Evolutionary conservation across 192 early-diverging fungal species (phyloP).

Genomic region (Mortierella hygrophila): DNA sequence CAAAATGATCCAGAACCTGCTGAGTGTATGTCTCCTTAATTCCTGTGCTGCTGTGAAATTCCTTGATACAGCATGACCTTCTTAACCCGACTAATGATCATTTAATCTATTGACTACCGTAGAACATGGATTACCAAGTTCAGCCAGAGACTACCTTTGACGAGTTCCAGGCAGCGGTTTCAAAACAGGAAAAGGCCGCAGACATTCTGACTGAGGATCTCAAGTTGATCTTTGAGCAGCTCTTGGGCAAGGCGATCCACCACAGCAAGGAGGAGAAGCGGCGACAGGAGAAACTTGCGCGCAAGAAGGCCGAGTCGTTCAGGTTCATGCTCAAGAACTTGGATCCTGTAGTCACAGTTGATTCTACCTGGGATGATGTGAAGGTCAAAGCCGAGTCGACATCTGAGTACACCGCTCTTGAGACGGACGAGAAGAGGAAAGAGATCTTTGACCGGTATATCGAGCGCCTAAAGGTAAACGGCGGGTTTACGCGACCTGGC

Average conservation of each 20-base stretch:
- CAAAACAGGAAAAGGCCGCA: constrained; percentile 44
- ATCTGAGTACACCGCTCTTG: constrained; percentile 76
- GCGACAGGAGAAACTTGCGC: constrained; percentile 73
- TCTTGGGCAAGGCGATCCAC: constrained; percentile 69
- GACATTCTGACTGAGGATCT: constrained; percentile 50
- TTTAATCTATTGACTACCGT: not conserved
- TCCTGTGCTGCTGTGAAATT: not conserved
- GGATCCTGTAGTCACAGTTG: constrained; percentile 68
- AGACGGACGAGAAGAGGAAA: constrained; percentile 71
- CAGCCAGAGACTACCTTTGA: constrained; percentile 60
- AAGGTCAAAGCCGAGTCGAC: constrained; percentile 46
- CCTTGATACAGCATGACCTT: not conserved
- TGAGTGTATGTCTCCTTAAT: constrained; percentile 63
- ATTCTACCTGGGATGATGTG: constrained; percentile 79
- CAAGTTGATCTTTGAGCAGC: constrained; percentile 65
- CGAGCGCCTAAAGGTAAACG: constrained; percentile 71
- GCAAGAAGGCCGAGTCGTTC: constrained; percentile 84
- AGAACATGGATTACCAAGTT: constrained; percentile 63
- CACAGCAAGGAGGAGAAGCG: constrained; percentile 79
- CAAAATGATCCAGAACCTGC: constrained; percentile 72
- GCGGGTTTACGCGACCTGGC: not conserved
- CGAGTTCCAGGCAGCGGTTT: constrained; percentile 42
- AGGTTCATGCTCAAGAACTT: constrained; percentile 78
- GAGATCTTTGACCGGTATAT: constrained; percentile 84
- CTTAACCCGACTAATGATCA: not conserved